These are phyloP conservation scores for Magnusiomyces tetraspermus DNA, from an alignment of 1,139 yeast species.

Conservation along the genomic window DNA sequence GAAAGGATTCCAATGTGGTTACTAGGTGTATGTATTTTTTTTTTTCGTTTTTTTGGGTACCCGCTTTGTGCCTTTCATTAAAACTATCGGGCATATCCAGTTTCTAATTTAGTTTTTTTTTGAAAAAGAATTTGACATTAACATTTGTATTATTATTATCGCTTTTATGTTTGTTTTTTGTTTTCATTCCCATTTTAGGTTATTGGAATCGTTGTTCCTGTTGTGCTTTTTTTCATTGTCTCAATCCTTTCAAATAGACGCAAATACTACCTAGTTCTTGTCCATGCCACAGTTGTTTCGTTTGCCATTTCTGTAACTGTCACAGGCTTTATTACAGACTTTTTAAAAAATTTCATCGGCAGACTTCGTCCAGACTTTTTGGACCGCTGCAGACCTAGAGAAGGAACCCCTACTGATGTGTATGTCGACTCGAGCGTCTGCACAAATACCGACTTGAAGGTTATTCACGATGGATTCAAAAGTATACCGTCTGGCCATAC, in stretches of 20 bases:
- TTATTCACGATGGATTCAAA: slow-evolving; percentile 56
- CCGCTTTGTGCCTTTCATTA: background rate
- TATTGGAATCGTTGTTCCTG: slow-evolving; percentile 28
- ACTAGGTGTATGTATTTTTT: slow-evolving; percentile 16
- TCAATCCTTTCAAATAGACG: slow-evolving; percentile 21
- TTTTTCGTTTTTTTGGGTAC: background rate
- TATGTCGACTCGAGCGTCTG: slow-evolving; percentile 48
- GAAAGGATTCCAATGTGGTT: slow-evolving; percentile 40
- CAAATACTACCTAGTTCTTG: slow-evolving; percentile 23
- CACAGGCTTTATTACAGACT: slow-evolving; percentile 43
- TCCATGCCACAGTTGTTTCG: slow-evolving; percentile 39
- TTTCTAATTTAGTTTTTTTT: no score
- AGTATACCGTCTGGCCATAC: slow-evolving; percentile 82
- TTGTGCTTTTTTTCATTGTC: slow-evolving; percentile 24
- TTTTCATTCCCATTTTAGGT: slow-evolving; percentile 8
- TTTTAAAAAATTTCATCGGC: slow-evolving; percentile 66
- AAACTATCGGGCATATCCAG: no score
- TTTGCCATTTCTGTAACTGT: slow-evolving; percentile 36
- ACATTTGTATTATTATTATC: no score
- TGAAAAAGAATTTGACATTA: background rate
- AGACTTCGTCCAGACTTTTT: slow-evolving; percentile 74
- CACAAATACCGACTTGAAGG: slow-evolving; percentile 32
- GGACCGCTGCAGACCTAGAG: slow-evolving; percentile 54
- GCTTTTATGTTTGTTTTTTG: no score
- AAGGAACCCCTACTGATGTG: slow-evolving; percentile 30